Evolutionary conservation across 2,329 filamentous ascomycete species (phyloP), one percentile per base, ranked within the genome.

Genomic region (Sphaerostilbella broomeana): DNA sequence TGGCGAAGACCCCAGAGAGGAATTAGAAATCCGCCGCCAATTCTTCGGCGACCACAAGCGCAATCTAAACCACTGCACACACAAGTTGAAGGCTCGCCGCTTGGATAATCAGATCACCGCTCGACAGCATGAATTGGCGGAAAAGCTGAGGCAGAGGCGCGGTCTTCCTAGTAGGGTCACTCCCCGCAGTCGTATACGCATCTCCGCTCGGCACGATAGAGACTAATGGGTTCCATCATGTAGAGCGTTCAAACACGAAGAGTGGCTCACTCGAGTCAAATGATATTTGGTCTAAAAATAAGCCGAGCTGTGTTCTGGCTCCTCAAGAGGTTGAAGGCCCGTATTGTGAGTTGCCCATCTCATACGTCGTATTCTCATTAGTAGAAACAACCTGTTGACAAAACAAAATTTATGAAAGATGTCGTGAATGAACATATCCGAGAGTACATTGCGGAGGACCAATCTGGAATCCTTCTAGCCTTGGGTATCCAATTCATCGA

Each of bases 291-390:
- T 66, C 66, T 45, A 51, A 52, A 4, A 56, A 55, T 27, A 62
- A 62, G 43, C 55, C 54, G 15, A 63, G 62, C n/a, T 72, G 69
- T 38, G 58, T 71, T 25, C 54, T 72, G 10, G 61, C 59, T 4
- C 64, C 67, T 0, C 68, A 72, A 45, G 64, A 64, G 18, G 70
- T 65, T 6, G 57, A 70, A 50, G 69, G 69, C 4, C 69, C 70
- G 17, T 73, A 72, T 57, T 72, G 56, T 52, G 46, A 45, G 52
- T 39, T 11, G 3, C 3, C n/a, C 8, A 33, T 31, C 22, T 12
- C 22, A 8, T 12, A 8, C 22, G 7, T 25, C 22, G 7, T 25
- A 7, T n/a, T 15, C 3, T 15, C 26, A 10, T 13, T 13, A 28
- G 10, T n/a, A 28, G 8, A 13, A 12, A 28, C n/a, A 7, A 19